Percentiles rank a stretch among this genome's conserved stretches.
These are phyloP conservation scores for Aspergillus quadrilineatus DNA, from an alignment of 2,329 filamentous ascomycete genomes.

Conservation along the genomic window DNA sequence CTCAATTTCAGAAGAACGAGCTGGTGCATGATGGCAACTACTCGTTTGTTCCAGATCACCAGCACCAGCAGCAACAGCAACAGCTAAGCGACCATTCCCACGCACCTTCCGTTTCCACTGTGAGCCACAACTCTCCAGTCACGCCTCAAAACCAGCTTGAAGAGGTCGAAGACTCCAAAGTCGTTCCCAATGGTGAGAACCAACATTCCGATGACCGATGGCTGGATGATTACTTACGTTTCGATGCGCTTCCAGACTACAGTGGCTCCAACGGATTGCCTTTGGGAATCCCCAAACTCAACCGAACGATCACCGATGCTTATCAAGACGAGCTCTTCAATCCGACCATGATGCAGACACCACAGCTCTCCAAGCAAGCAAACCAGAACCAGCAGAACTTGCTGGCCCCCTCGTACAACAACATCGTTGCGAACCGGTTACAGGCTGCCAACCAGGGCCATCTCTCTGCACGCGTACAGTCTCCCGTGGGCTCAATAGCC, in stretches of 20 bases:
- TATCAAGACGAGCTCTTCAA: conserved; percentile 84
- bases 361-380: conserved; percentile 33
- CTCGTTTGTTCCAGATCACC: conserved; percentile 53
- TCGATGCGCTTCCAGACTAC: conserved; percentile 57
- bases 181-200: conserved; percentile 57
- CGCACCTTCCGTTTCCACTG: conserved; percentile 59
- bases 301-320: conserved; percentile 81
- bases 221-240: conserved; percentile 68
- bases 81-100: conserved; percentile 52
- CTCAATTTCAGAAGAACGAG: conserved; percentile 49
- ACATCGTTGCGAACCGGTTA: conserved; percentile 71
- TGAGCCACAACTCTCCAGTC: conserved; percentile 61
- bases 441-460: conserved; percentile 77
- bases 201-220: conserved; percentile 42
- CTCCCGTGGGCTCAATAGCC: conserved; percentile 52
- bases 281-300: conserved; percentile 68
- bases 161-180: conserved; percentile 53
- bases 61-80: conserved; percentile 43
- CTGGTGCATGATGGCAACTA: conserved; percentile 42
- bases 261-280: conserved; percentile 39
- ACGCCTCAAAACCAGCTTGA: conserved; percentile 59
- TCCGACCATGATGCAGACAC: conserved; percentile 39
- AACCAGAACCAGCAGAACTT: conserved; percentile 31
- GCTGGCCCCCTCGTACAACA: conserved; percentile 53
- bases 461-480: conserved; percentile 61